Base-by-base conservation (phyloP, 2,329 filamentous ascomycete species). In the Elsinoe perseae region DNA sequence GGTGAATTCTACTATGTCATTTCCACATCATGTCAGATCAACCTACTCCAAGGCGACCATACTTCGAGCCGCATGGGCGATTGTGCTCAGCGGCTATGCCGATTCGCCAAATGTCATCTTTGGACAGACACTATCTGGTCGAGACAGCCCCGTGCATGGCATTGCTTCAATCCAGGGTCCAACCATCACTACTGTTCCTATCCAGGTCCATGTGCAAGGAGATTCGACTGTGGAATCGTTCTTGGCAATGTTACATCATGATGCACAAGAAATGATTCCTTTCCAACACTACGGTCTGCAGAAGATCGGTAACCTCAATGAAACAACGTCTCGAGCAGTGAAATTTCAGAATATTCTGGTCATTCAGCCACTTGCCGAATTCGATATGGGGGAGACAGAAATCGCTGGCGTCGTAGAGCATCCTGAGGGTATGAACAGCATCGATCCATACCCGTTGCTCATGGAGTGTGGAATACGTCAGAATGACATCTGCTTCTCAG, bases 111-210 rank as follows among this genome's bases (percentile, higher is more conserved):
- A 71, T 58, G 62, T 70, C 2, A 60, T 68, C 4, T 69, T 68
- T 30, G 68, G 66, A 14, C 69, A 68, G 40, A 71, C 68, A 1
- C 60, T 71, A 1, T 64, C 66, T 12, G 71, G 71, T 21, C 62
- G 71, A 55, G 66, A 72, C 25, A 61, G 68, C 14, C 56, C 67
- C 5, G 61, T 73, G 0, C 30, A 59, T 3, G 69, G 68, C 1
- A 64, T 71, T 14, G 67, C 65, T 2, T 64, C 68, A 1, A 65
- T 71, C 3, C 66, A 66, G 36, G 72, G 70, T 10, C 71, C 71
- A 10, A 65, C 67, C 2, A 64, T 73, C 52, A 69, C 72, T 2
- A 74, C 71, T 0, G 64, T 73, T 2, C 71, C 72, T 0, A 67
- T 69, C 0, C 64, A 70, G 8, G 61, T 72, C 7, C 64, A 63